Conservation (phyloP, 2,329 filamentous ascomycete species). For the Sclerotinia sclerotiorum region DNA sequence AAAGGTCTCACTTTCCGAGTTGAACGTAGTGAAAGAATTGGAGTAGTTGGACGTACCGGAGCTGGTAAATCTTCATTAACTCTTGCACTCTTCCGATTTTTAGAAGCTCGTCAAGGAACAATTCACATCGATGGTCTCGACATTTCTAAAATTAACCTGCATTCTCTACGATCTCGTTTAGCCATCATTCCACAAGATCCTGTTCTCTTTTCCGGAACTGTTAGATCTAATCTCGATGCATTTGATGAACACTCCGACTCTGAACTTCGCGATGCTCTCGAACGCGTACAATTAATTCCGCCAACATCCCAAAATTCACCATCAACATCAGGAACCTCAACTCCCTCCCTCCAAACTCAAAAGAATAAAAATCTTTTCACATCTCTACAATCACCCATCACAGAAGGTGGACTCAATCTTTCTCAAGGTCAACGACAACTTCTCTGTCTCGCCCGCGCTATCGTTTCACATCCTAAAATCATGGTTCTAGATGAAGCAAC, state of each 20-base stretch:
- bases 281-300: slow-evolving; percentile 62
- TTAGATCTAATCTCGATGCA: slow-evolving; percentile 75
- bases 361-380: slow-evolving; percentile 66
- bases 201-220: slow-evolving; percentile 76
- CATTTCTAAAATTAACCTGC: slow-evolving; percentile 68
- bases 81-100: slow-evolving; percentile 73
- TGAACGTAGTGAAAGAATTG: slow-evolving; percentile 66
- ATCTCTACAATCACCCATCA: slow-evolving; percentile 61
- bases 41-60: slow-evolving; percentile 76
- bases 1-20: slow-evolving; percentile 68
- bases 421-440: slow-evolving; percentile 77
- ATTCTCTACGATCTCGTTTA: slow-evolving; percentile 69
- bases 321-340: slow-evolving; percentile 40
- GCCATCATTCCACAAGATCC: slow-evolving; percentile 84
- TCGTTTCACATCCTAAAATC: slow-evolving; percentile 70
- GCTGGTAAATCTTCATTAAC: slow-evolving; percentile 77
- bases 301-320: slow-evolving; percentile 37
- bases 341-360: slow-evolving; percentile 36
- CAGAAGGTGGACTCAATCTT: slow-evolving; percentile 71
- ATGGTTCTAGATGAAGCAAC: slow-evolving; percentile 82
- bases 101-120: slow-evolving; percentile 65
- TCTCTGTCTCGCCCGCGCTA: slow-evolving; percentile 70
- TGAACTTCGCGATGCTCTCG: slow-evolving; percentile 67
- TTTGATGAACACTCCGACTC: slow-evolving; percentile 69
- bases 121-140: slow-evolving; percentile 73